Base-by-base conservation (phyloP, 164 flowering plant genomes). In the Magnolia kwangsiensis region DNA sequence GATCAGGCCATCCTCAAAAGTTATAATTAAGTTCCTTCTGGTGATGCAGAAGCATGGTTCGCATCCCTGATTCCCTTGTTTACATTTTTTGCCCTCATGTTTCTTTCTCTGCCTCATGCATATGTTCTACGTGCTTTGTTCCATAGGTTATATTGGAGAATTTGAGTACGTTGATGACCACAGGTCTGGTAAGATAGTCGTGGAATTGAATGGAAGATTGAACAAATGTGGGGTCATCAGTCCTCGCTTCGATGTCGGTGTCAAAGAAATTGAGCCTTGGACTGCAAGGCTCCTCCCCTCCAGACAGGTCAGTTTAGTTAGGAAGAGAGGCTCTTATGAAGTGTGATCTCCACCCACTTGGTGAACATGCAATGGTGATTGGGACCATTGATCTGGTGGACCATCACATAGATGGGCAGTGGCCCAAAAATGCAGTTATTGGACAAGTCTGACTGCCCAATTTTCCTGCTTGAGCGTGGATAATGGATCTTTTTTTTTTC, bases 21-120 rank as follows among this genome's bases (percentile, higher is more conserved):
- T 80, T 59, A 73, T 81, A 50, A 78, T 81, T 67, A 81, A 81
- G 79, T 81, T 81, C 31, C 79, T 81, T 50, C 51, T 75, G 63
- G 82, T 82, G 65, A 82, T 82, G 84, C 82, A 82, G 78, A 82
- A 82, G 80, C 84, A 82, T 71, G 82, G 82, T 81, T 67, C n/a
- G 81, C 63, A 55, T 72, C 58, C 31, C 51, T 51, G 51, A 9
- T 58, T 67, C 24, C 14, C 23, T 71, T 37, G 3, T 18, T 31
- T 69, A 29, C 45, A 29, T 8, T 50, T 49, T 50, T 29, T 37
- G 29, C 29, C n/a, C 1, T 68, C 13, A 23, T 50, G 31, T 11
- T 69, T 23, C 21, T 64, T n/a, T 8, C 50, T 68, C 2, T 68
- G 20, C 45, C 50, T 68, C 10, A 68, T 51, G 19, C 14, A 18